phyloP scores from a whole-genome alignment of 78 protist species.

The Dictyostelium discoideum region DNA sequence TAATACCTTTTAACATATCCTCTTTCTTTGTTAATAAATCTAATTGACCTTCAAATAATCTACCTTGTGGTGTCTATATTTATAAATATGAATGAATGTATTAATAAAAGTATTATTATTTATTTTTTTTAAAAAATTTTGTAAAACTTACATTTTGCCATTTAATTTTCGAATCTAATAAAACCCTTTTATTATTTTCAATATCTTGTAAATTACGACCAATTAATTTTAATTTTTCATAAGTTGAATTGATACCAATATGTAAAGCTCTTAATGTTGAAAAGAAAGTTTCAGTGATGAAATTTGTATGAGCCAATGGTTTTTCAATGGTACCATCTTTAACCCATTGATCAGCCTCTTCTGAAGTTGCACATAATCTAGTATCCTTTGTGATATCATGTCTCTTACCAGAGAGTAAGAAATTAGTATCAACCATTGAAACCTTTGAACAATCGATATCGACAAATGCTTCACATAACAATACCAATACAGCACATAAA shows the following conservation, averaged over 20 bases:
- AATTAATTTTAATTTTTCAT: slow-evolving; percentile 4
- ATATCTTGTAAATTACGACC: slow-evolving; percentile 4
- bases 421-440: slow-evolving; percentile 46
- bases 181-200: slow-evolving; percentile 4
- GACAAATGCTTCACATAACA: slow-evolving; percentile 70
- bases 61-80: slow-evolving; percentile 65
- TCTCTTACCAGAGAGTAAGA: slow-evolving; percentile 20
- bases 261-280: slow-evolving; percentile 50
- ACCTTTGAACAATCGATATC: slow-evolving; percentile 48
- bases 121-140: background rate
- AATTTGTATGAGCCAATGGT: slow-evolving; percentile 4
- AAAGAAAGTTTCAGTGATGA: slow-evolving; percentile 79
- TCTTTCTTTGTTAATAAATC: slow-evolving; percentile 19
- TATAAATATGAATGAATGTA: background rate
- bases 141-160: slow-evolving; percentile 28
- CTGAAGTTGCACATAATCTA: slow-evolving; percentile 32
- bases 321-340: background rate
- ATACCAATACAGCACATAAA: slow-evolving; percentile 37
- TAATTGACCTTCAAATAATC: slow-evolving; percentile 18
- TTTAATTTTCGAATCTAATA: slow-evolving; percentile 12
- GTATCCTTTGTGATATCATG: slow-evolving; percentile 55
- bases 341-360: slow-evolving; percentile 41
- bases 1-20: slow-evolving; percentile 27
- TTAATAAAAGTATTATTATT: background rate
- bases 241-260: slow-evolving; percentile 30